Evolutionary conservation across 2,329 filamentous ascomycete species (phyloP).

Genomic region (Teratosphaeria epicoccoides): DNA sequence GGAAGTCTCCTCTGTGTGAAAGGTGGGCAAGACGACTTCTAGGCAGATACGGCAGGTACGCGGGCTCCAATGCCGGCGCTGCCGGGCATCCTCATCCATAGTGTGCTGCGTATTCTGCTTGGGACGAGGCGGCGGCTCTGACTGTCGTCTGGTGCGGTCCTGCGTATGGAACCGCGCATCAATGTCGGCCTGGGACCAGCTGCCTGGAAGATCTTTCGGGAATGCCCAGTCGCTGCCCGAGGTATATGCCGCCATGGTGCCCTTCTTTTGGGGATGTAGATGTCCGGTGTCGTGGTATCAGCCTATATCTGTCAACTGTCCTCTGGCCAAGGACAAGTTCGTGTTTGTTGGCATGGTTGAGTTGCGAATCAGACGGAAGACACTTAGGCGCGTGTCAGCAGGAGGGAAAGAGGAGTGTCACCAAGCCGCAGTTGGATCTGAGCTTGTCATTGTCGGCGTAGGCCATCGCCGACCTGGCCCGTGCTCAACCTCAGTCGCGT

Average conservation of each 20-base stretch:
- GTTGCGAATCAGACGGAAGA: neutral
- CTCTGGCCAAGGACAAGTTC: neutral
- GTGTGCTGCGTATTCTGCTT: neutral
- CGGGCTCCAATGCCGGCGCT: slow-evolving; percentile 26
- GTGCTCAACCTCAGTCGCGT: neutral
- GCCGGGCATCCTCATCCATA: neutral
- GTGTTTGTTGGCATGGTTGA: neutral
- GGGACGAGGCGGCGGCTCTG: slow-evolving; percentile 2
- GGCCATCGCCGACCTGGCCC: neutral
- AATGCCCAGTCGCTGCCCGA: slow-evolving; percentile 35
- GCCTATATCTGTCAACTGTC: neutral
- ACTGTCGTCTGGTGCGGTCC: neutral
- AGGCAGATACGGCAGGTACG: slow-evolving; percentile 84
- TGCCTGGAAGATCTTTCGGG: slow-evolving; percentile 34
- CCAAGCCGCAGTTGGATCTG: neutral
- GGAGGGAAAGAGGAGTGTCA: neutral
- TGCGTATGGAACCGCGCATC: slow-evolving; percentile 9
- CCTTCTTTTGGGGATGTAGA: neutral
- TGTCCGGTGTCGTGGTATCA: neutral
- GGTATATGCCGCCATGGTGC: neutral
- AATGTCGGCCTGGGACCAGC: slow-evolving; percentile 14
- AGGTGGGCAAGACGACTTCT: slow-evolving; percentile 57
- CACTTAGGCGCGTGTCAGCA: neutral
- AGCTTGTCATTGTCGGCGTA: neutral
- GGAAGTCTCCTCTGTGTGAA: slow-evolving; percentile 31